Percentiles rank a stretch among this genome's conserved stretches.
Conservation (phyloP, 805 yeast species). For the Saccharomycopsis lassenensis region DNA sequence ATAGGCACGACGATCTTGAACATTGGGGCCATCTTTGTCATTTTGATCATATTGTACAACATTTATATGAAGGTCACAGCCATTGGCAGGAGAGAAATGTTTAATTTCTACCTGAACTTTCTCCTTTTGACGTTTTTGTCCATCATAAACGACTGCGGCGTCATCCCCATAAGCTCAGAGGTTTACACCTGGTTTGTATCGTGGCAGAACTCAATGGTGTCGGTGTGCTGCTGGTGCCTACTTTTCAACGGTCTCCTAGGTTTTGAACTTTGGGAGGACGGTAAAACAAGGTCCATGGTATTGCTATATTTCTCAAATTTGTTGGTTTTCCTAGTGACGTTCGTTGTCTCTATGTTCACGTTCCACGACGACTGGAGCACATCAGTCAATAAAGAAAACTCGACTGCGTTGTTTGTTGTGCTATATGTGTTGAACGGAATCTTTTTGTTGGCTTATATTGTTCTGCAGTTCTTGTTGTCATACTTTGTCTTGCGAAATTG, state of each 20-base stretch:
- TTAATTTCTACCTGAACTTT: slow-evolving; percentile 54
- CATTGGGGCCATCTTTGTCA: slow-evolving; percentile 55
- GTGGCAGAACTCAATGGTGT: slow-evolving; percentile 62
- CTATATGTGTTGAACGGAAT: slow-evolving; percentile 64
- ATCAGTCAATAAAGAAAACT: slow-evolving; percentile 37
- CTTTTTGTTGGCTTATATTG: slow-evolving; percentile 47
- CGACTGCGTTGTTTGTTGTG: slow-evolving; percentile 61
- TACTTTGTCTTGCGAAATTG: slow-evolving; percentile 55
- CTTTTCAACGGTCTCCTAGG: slow-evolving; percentile 69
- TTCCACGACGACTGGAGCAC: slow-evolving; percentile 49
- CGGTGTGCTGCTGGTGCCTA: slow-evolving; percentile 61
- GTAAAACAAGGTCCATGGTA: slow-evolving; percentile 56
- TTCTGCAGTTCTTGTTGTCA: slow-evolving; percentile 61
- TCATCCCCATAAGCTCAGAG: slow-evolving; percentile 71
- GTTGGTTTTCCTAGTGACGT: slow-evolving; percentile 52
- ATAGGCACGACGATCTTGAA: slow-evolving; percentile 82
- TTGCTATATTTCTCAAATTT: slow-evolving; percentile 40
- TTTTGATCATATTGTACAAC: slow-evolving; percentile 63
- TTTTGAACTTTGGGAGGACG: slow-evolving; percentile 93
- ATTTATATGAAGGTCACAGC: slow-evolving; percentile 85
- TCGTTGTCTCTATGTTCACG: slow-evolving; percentile 58
- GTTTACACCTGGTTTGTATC: slow-evolving; percentile 78
- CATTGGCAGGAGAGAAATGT: slow-evolving; percentile 82
- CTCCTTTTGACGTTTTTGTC: slow-evolving; percentile 51
- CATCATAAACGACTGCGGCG: slow-evolving; percentile 84